Evolutionary conservation across 768 basidiomycete species (phyloP).

Genomic region (Phaffia tasmanica): DNA sequence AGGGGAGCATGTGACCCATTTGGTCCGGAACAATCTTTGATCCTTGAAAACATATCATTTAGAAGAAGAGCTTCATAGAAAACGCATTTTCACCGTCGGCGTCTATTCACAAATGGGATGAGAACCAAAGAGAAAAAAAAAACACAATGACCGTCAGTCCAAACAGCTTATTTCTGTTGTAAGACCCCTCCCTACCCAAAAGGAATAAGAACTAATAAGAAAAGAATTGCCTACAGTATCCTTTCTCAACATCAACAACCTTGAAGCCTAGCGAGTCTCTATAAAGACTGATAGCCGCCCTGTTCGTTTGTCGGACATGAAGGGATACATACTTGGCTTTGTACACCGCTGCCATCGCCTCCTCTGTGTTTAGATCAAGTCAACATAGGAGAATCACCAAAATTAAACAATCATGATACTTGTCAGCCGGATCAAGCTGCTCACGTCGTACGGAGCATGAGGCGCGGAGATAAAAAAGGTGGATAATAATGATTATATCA

Average conservation of each 20-base stretch:
- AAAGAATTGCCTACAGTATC: constrained; percentile 60
- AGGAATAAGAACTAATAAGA: not conserved
- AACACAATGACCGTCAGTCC: not conserved
- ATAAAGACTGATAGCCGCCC: constrained; percentile 78
- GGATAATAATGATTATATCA: not conserved
- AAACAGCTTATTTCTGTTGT: too few relatives aligned
- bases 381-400: not conserved
- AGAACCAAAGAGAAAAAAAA: not conserved
- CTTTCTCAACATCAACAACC: constrained; percentile 71
- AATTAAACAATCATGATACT: too few relatives aligned
- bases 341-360: constrained; percentile 83
- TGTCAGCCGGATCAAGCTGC: not conserved
- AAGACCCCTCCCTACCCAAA: not conserved
- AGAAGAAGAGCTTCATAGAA: too few relatives aligned
- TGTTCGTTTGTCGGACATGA: constrained; percentile 90
- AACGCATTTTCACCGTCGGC: too few relatives aligned
- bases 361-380: constrained; percentile 46
- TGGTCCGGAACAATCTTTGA: too few relatives aligned
- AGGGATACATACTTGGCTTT: constrained; percentile 71
- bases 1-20: too few relatives aligned
- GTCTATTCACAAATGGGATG: not conserved
- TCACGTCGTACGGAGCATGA: not conserved
- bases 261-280: constrained; percentile 81
- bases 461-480: not conserved
- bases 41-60: too few relatives aligned